A percentile compares a stretch with the other conserved stretches of the same genome.
Evolutionary conservation across 768 basidiomycete species (phyloP).

Genomic region (Filobasidium floriforme): DNA sequence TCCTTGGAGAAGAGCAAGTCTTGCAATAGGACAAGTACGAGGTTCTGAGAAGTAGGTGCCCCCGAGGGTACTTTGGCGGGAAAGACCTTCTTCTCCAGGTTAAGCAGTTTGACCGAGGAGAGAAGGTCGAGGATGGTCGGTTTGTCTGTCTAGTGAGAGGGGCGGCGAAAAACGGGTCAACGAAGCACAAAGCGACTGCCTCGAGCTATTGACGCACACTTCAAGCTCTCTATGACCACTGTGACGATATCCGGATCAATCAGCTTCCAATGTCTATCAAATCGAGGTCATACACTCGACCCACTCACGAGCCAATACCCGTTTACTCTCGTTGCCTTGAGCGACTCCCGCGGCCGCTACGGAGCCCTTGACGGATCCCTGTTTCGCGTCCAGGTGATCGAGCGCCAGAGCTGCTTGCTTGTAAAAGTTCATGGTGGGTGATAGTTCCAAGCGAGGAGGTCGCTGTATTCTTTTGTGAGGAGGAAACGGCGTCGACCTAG

Average conservation of each 20-base stretch:
- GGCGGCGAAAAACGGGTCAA: constrained; percentile 28
- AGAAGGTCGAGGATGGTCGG: constrained; percentile 66
- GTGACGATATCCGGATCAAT: constrained; percentile 33
- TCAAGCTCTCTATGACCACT: constrained; percentile 87
- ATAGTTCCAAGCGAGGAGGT: too few species aligned
- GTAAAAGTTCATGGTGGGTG: constrained; percentile 79
- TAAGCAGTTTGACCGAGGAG: constrained; percentile 58
- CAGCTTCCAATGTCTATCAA: too few species aligned
- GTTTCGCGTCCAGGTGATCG: constrained; percentile 75
- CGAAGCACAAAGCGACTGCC: background rate
- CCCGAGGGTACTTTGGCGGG: constrained; percentile 44
- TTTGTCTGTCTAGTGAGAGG: constrained; percentile 56
- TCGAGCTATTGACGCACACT: constrained; percentile 56
- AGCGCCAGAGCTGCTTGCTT: constrained; percentile 76
- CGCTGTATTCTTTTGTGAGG: too few species aligned
- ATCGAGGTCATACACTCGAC: background rate
- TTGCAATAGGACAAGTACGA: constrained; percentile 80
- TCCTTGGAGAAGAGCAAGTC: constrained; percentile 69
- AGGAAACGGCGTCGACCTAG: too few species aligned
- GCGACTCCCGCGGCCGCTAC: constrained; percentile 52
- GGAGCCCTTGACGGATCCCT: constrained; percentile 86
- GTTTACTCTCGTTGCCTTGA: constrained; percentile 35
- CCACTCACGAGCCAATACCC: constrained; percentile 41
- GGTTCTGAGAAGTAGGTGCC: constrained; percentile 52
- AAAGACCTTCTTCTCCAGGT: constrained; percentile 67